phyloP scores from a whole-genome alignment of 305 asterid genomes.

The Fraxinus xanthoxyloides region DNA sequence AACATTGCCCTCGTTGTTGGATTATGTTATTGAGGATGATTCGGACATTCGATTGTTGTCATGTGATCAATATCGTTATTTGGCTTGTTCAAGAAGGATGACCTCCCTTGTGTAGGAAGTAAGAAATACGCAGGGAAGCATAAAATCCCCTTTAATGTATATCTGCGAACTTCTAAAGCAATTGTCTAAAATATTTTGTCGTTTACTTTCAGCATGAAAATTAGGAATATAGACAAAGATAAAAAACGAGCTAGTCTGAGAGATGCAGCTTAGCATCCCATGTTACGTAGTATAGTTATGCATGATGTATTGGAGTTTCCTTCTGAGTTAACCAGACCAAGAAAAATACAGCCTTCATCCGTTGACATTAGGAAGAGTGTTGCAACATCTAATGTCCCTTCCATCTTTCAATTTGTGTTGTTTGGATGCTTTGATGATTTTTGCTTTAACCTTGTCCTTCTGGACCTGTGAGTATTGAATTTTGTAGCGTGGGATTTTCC shows the following conservation, averaged over 20 bases:
- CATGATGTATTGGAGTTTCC: background rate
- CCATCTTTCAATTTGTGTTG: background rate
- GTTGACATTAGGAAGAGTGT: background rate
- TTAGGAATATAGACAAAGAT: too few species aligned
- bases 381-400: background rate
- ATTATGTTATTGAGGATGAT: too few species aligned
- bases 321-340: background rate
- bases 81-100: too few species aligned
- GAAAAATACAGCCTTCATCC: background rate
- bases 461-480: background rate
- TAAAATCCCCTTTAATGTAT: too few species aligned
- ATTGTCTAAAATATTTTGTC: too few species aligned
- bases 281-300: background rate
- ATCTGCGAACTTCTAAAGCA: too few species aligned
- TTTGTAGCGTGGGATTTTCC: background rate
- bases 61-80: too few species aligned
- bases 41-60: too few species aligned
- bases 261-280: background rate
- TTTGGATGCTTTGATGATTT: background rate
- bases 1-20: too few species aligned
- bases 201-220: too few species aligned
- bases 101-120: too few species aligned
- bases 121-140: too few species aligned
- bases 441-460: background rate
- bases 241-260: background rate